These are phyloP conservation scores for Nitzschia sp. DNA, from an alignment of 108 stramenopile species.

Conservation along the genomic window DNA sequence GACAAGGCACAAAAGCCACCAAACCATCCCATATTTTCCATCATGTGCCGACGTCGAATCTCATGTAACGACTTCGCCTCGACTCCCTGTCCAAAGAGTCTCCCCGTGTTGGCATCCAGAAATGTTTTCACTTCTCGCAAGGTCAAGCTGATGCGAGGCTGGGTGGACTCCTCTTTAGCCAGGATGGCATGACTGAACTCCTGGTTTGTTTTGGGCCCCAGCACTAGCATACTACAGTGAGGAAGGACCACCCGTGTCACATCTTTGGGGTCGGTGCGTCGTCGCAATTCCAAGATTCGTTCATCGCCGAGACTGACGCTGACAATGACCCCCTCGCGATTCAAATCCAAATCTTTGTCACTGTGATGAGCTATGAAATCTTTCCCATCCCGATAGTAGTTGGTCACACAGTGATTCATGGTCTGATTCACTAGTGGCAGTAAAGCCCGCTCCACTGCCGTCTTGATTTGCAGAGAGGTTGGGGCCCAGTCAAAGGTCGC, in stretches of 20 bases:
- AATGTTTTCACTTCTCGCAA: slow-evolving; percentile 69
- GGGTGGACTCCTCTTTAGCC: slow-evolving; percentile 31
- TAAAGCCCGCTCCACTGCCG: slow-evolving; percentile 57
- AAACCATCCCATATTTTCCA: slow-evolving; percentile 45
- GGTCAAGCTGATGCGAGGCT: slow-evolving; percentile 64
- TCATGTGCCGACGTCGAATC: slow-evolving; percentile 20
- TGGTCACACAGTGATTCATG: slow-evolving; percentile 83
- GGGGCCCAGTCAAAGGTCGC: slow-evolving; percentile 65
- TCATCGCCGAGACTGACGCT: slow-evolving; percentile 66
- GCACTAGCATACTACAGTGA: slow-evolving; percentile 69
- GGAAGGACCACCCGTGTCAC: slow-evolving; percentile 54
- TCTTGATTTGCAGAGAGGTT: slow-evolving; percentile 53
- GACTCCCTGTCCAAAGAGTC: slow-evolving; percentile 73
- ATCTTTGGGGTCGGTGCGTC: slow-evolving; percentile 59
- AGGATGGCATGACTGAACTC: slow-evolving; percentile 74
- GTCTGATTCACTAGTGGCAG: slow-evolving; percentile 59
- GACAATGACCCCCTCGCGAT: slow-evolving; percentile 68
- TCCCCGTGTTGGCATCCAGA: slow-evolving; percentile 47
- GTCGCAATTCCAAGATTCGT: slow-evolving; percentile 61
- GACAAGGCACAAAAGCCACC: slow-evolving; percentile 40
- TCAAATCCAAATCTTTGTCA: slow-evolving; percentile 79
- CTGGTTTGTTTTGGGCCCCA: slow-evolving; percentile 69
- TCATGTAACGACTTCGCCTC: slow-evolving; percentile 23
- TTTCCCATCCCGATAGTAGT: slow-evolving; percentile 68
- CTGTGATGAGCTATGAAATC: slow-evolving; percentile 75